Evolutionary conservation across 1,284 basidiomycete genomes (phyloP), one percentile per base, ranked within the genome.

Genomic region (Pterulicium gracile): DNA sequence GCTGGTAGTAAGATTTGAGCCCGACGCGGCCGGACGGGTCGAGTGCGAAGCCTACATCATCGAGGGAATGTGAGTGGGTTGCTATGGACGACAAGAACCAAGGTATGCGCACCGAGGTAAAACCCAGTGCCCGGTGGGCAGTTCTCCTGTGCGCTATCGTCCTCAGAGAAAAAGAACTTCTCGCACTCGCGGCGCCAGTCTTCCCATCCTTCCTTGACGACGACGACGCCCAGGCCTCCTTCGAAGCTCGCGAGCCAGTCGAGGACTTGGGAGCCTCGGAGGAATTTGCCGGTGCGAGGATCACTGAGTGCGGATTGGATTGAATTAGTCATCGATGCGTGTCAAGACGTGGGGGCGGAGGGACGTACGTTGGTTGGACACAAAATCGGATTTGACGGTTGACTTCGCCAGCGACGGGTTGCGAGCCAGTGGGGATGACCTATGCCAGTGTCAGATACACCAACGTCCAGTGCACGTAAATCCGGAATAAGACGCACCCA

Each of bases 371-470:
- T 13, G 60, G 60, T 44, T 61, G 59, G 32, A 61, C 57, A 4
- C 56, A 57, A 44, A 61, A 61, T 19, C 60, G 52, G 22, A 61
- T 47, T 49, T 61, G 57, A 22, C 60, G 54, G 43, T 41, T 50
- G 34, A 48, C 36, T 10, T 46, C 42, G 10, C 50, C 51, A 20
- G 45, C 47, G 24, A 44, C 39, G 15, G 51, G 47, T 20, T 51
- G 52, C 20, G 41, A 46, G n/a, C 51, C 46, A 22, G 50, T 54
- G 19, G 60, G 60, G 40, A 60, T 54, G 2, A 60, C 55, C 60
- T 59, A 61, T 42, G 59, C 60, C 18, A 62, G 46, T 32, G n/a
- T 7, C 7, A 32, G n/a, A n/a, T n/a, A n/a, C n/a, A n/a, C n/a
- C n/a, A n/a, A n/a, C n/a, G n/a, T n/a, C n/a, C n/a, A n/a, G n/a